Percentiles rank a stretch among this genome's conserved stretches.
Evolutionary conservation across 768 basidiomycete genomes (phyloP).

Genomic region (Clathrus columnatus): DNA sequence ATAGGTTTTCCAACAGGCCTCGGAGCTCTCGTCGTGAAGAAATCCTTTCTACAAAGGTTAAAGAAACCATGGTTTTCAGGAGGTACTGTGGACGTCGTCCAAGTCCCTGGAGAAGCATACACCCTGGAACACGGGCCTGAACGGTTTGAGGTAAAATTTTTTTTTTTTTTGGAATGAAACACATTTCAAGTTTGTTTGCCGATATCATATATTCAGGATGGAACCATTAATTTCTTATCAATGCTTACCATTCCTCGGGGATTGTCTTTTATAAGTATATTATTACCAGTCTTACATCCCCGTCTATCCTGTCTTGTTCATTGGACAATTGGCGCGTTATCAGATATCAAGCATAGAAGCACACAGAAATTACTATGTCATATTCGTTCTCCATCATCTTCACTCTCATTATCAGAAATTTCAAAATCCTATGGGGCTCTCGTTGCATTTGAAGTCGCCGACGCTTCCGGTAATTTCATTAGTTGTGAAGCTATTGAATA

Average conservation of each 20-base stretch:
- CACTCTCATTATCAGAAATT: constrained; percentile 53
- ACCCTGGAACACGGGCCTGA: constrained; percentile 53
- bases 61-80: constrained; percentile 80
- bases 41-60: constrained; percentile 50
- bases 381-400: constrained; percentile 57
- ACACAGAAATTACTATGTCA: constrained; percentile 53
- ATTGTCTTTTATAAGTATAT: constrained; percentile 65
- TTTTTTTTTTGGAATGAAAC: neutral
- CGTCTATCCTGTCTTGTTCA: constrained; percentile 63
- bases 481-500: constrained; percentile 57
- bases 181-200: constrained; percentile 2
- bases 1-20: constrained; percentile 83
- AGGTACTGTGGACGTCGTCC: constrained; percentile 74
- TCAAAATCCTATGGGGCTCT: constrained; percentile 48
- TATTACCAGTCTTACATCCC: constrained; percentile 70
- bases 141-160: constrained; percentile 61
- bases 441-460: constrained; percentile 18
- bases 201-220: constrained; percentile 45
- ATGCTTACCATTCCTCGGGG: constrained; percentile 74
- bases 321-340: constrained; percentile 49
- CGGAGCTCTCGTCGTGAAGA: constrained; percentile 69
- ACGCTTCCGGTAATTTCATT: constrained; percentile 55
- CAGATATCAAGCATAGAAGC: constrained; percentile 50
- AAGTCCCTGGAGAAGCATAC: constrained; percentile 65
- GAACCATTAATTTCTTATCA: constrained; percentile 75